Base-by-base conservation (phyloP, 257 asterid genomes). In the Fraxinus cuspidata region DNA sequence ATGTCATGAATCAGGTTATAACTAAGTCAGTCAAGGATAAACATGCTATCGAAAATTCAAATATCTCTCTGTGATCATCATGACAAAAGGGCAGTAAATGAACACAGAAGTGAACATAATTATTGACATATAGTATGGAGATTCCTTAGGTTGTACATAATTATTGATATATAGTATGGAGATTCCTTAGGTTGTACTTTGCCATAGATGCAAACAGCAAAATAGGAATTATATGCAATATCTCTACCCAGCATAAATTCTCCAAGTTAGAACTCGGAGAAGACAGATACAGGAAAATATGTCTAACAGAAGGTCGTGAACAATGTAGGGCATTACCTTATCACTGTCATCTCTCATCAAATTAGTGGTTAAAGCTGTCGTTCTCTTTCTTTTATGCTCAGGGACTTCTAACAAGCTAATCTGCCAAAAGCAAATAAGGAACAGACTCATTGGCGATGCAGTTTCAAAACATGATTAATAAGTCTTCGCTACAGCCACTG, bases 301-400 rank as follows among this genome's bases (percentile, higher is more conserved):
- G 56, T 47, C 56, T 47, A 53, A 53, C 27, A 18, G 27, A 53
- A 53, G 74, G 38, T 21, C 51, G 40, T 71, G 53, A 15, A 1
- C 28, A 69, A 66, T 35, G 65, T 60, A 56, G 56, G 37, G 38
- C 42, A 28, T 78, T 75, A 95, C 99, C 97, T 93, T 93, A 85
- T 93, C 98, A 53, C 77, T 93, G 23, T 89, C 94, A 86, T 95
- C 98, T 84, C 97, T 88, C 96, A 93, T 84, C 78, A 93, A 78
- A 81, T 90, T 90, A 64, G 93, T 56, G 34, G 97, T 90, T 78
- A 90, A 79, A 72, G 77, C 12, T 85, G 74, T 78, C 80, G 84
- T 72, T 44, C 71, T 84, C 77, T 89, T 90, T 88, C 69, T 87
- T 80, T 67, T 81, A 76, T 90, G 91, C 81, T 90, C 97, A 27